These are phyloP conservation scores for Kuraishia hungarica DNA, from an alignment of 805 yeast species.

Conservation along the genomic window DNA sequence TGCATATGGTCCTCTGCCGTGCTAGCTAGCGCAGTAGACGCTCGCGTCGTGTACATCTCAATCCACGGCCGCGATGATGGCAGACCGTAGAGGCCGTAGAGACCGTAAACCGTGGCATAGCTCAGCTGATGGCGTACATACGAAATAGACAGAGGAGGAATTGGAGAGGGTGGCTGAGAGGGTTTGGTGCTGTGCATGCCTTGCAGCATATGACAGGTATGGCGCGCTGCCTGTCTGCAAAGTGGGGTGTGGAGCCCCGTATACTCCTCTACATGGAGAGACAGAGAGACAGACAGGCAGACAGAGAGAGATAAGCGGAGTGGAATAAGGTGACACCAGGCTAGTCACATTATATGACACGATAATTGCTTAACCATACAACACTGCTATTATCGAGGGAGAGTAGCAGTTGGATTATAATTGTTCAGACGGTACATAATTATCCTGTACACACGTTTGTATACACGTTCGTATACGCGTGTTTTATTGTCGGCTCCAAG, in stretches of 20 bases:
- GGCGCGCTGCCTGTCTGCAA: neutral
- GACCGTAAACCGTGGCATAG: too few relatives aligned
- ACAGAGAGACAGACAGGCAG: too few relatives aligned
- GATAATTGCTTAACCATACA: too few relatives aligned
- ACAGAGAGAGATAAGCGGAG: neutral
- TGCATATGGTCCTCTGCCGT: neutral
- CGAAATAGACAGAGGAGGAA: neutral
- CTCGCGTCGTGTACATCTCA: neutral
- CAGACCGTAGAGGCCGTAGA: too few relatives aligned
- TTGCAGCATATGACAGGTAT: neutral
- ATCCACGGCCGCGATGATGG: neutral
- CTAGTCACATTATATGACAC: too few relatives aligned
- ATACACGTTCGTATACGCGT: too few relatives aligned
- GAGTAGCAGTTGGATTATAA: too few relatives aligned
- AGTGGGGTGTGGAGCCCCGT: neutral
- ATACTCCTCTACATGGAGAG: too few relatives aligned
- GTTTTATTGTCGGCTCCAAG: too few relatives aligned
- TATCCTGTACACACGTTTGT: too few relatives aligned
- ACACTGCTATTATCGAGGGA: too few relatives aligned
- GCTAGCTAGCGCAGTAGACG: neutral
- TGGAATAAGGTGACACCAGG: neutral
- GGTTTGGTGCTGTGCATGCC: neutral
- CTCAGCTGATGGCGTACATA: neutral
- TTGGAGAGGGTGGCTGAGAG: neutral
- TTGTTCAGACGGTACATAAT: too few relatives aligned